These are phyloP conservation scores for Trametes meyenii DNA, from an alignment of 768 basidiomycete species.

Conservation along the genomic window DNA sequence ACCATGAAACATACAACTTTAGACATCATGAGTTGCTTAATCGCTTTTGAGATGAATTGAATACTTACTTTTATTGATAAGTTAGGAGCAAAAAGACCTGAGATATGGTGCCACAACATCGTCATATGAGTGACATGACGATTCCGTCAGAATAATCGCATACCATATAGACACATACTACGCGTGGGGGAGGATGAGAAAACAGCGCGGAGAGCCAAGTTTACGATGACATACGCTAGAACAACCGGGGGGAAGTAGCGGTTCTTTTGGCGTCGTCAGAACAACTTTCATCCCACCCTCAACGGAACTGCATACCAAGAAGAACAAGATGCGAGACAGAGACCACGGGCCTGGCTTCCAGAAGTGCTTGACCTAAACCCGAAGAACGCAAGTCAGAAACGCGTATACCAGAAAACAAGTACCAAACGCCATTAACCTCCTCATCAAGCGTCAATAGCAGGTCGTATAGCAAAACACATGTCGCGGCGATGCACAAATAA, in stretches of 20 bases:
- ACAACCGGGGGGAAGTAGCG: conserved; percentile 21
- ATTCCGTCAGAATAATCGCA: not conserved
- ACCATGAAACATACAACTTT: conserved; percentile 2
- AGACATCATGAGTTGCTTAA: not conserved
- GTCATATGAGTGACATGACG: not conserved
- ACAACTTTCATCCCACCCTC: not conserved
- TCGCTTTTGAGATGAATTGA: not conserved
- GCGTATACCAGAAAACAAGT: not conserved
- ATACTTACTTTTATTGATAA: conserved; percentile 5
- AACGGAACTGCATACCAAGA: conserved; percentile 13
- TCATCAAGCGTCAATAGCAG: conserved; percentile 18
- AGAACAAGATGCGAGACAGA: conserved; percentile 24
- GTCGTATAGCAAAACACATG: conserved; percentile 15
- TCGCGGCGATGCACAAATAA: conserved; percentile 19
- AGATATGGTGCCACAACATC: too few relatives aligned
- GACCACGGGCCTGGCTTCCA: conserved; percentile 25
- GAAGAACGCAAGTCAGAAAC: not conserved
- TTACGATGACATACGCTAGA: conserved; percentile 8
- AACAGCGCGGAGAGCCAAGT: not conserved
- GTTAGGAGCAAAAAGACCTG: conserved; percentile 8
- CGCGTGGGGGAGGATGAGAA: not conserved
- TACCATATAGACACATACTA: conserved; percentile 8
- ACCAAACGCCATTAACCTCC: conserved; percentile 10
- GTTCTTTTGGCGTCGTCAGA: conserved; percentile 11
- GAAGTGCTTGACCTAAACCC: conserved; percentile 21